A percentile compares a stretch with the other conserved stretches of the same genome.
phyloP scores from a whole-genome alignment of 371 early-diverging fungal genomes.

The Lichtheimia ornata region DNA sequence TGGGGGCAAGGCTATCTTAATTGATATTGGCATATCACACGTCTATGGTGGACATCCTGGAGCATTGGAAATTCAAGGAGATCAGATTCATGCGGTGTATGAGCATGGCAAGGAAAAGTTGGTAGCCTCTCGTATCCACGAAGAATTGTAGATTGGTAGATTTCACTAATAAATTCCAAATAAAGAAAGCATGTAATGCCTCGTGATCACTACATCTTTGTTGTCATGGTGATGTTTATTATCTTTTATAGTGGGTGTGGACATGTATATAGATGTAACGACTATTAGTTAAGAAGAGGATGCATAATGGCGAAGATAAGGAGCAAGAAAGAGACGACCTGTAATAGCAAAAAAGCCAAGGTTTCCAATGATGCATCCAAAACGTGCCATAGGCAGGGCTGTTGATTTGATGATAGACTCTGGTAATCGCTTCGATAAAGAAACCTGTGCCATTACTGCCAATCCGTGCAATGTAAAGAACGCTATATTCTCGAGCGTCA shows the following conservation, averaged over 20 bases:
- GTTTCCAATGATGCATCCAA: conserved; percentile 8
- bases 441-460: conserved; percentile 21
- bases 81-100: conserved; percentile 32
- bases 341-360: conserved; percentile 33
- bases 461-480: conserved; percentile 38
- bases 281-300: not conserved
- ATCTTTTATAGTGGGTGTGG: too few relatives aligned
- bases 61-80: conserved; percentile 59
- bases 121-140: too few relatives aligned
- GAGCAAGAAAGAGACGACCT: conserved; percentile 39
- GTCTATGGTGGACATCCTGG: conserved; percentile 66
- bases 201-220: too few relatives aligned
- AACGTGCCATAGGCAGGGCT: too few relatives aligned
- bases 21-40: conserved; percentile 76
- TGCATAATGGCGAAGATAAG: conserved; percentile 25
- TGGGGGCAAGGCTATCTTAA: conserved; percentile 61
- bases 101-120: conserved; percentile 14
- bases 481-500: conserved; percentile 36
- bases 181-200: too few relatives aligned
- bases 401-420: too few relatives aligned
- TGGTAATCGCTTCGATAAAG: too few relatives aligned
- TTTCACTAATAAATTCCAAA: too few relatives aligned
- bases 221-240: too few relatives aligned
- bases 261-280: not conserved
- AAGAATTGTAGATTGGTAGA: too few relatives aligned